These are phyloP conservation scores for Mucor circinelloides DNA, from an alignment of 371 early-diverging fungal species.

Conservation along the genomic window DNA sequence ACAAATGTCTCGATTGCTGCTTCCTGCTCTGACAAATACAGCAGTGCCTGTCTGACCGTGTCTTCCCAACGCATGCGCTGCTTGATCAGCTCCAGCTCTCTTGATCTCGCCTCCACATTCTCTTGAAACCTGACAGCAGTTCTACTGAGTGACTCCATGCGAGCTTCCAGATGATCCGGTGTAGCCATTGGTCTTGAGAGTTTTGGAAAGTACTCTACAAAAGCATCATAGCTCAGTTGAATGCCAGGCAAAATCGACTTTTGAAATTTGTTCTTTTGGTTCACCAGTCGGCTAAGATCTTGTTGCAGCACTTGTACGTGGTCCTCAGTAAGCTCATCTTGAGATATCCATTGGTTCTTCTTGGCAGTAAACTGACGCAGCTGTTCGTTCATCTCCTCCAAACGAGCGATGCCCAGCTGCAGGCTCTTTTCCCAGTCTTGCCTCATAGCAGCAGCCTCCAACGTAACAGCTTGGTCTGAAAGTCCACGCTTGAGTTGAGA, in stretches of 20 bases:
- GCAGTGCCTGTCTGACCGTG: conserved; percentile 23
- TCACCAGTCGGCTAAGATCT: conserved; percentile 23
- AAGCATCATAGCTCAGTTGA: conserved; percentile 35
- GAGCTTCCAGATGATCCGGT: conserved; percentile 47
- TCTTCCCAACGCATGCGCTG: conserved; percentile 31
- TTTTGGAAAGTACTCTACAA: conserved; percentile 39
- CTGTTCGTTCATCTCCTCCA: conserved; percentile 43
- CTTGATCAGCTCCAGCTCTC: conserved; percentile 34
- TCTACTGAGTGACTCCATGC: conserved; percentile 40
- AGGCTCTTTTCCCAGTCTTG: conserved; percentile 35
- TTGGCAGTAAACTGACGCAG: conserved; percentile 31
- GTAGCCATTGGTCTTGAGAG: conserved; percentile 41
- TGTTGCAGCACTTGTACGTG: conserved; percentile 26
- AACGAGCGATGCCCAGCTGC: conserved; percentile 18
- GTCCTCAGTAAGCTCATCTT: conserved; percentile 28
- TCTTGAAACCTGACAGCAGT: conserved; percentile 33
- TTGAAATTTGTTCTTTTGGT: conserved; percentile 28
- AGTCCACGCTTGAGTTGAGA: conserved; percentile 35
- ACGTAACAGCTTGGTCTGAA: conserved; percentile 33
- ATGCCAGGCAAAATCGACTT: conserved; percentile 27
- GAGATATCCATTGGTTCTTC: conserved; percentile 31
- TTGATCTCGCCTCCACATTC: conserved; percentile 22
- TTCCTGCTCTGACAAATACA: conserved; percentile 19
- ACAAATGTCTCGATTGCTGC: conserved; percentile 29
- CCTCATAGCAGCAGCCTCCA: conserved; percentile 40